These are phyloP conservation scores for Castanea mollissima DNA, from an alignment of 306 rosid genomes.

Conservation along the genomic window DNA sequence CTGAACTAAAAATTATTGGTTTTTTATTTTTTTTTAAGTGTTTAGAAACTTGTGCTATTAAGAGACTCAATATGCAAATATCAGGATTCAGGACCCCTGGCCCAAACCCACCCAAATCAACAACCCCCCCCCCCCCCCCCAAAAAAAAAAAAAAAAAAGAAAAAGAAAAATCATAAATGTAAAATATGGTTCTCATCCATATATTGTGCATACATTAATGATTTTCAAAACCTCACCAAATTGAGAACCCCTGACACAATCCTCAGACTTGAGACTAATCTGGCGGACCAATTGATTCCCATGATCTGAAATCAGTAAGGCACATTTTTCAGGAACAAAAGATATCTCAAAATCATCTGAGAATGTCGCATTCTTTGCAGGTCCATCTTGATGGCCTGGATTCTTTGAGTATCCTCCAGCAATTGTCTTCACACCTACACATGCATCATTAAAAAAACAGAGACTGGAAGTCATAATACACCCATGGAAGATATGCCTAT, in stretches of 20 bases:
- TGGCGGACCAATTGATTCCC: slow-evolving; percentile 48
- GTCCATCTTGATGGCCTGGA: slow-evolving; percentile 48
- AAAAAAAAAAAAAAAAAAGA: background rate
- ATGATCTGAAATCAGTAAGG: slow-evolving; percentile 56
- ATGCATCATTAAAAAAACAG: slow-evolving; percentile 19
- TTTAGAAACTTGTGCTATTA: too few species aligned
- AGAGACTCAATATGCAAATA: too few species aligned
- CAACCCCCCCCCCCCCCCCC: too few species aligned
- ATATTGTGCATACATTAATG: background rate
- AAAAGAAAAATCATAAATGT: background rate
- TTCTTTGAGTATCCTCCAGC: slow-evolving; percentile 53
- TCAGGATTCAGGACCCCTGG: too few species aligned
- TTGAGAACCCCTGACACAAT: slow-evolving; percentile 43
- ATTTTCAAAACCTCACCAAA: slow-evolving; percentile 46
- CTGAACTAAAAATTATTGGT: too few species aligned
- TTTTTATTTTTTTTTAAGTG: too few species aligned
- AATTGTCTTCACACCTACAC: slow-evolving; percentile 67
- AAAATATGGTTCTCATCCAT: slow-evolving; percentile 6
- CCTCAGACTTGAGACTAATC: slow-evolving; percentile 64
- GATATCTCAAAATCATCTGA: slow-evolving; percentile 51
- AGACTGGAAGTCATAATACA: slow-evolving; percentile 3
- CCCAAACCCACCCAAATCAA: too few species aligned
- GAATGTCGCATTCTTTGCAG: slow-evolving; percentile 63
- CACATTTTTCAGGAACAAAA: slow-evolving; percentile 49
- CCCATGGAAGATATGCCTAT: background rate